Conservation (phyloP, 306 rosid genomes). For the Medicago arabica region DNA sequence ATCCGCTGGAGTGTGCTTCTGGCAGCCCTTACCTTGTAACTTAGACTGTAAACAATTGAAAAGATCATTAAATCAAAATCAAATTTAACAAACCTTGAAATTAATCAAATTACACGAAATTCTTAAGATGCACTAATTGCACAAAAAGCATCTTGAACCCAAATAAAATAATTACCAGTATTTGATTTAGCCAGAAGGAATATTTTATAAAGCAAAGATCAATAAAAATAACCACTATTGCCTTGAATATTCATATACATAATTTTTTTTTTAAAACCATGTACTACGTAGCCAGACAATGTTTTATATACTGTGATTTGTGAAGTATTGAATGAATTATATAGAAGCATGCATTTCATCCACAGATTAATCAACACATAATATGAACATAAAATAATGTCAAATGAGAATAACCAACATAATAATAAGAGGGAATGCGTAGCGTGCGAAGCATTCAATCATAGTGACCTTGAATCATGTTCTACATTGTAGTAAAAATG, state of each 20-base stretch:
- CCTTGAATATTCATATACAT: slow-evolving; percentile 13
- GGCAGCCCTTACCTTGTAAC: slow-evolving; percentile 52
- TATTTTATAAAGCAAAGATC: slow-evolving; percentile 13
- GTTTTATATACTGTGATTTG: neutral
- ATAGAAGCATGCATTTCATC: slow-evolving; percentile 7
- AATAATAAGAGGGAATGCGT: neutral
- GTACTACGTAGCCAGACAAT: slow-evolving; percentile 1
- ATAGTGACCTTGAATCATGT: neutral
- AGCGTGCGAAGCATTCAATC: neutral
- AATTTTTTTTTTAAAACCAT: neutral
- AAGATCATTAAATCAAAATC: slow-evolving; percentile 34
- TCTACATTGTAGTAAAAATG: slow-evolving; percentile 8
- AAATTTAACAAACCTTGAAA: slow-evolving; percentile 27
- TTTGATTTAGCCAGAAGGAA: slow-evolving; percentile 6
- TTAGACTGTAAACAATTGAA: slow-evolving; percentile 51
- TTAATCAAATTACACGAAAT: slow-evolving; percentile 11
- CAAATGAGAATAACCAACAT: slow-evolving; percentile 12
- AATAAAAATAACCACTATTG: slow-evolving; percentile 1
- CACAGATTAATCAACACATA: neutral
- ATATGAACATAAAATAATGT: neutral
- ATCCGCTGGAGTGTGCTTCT: slow-evolving; percentile 51
- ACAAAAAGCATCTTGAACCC: slow-evolving; percentile 23
- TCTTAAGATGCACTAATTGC: slow-evolving; percentile 17
- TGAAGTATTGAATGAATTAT: neutral
- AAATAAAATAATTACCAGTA: slow-evolving; percentile 4